These are phyloP conservation scores for Ostreobium quekettii DNA, from an alignment of 139 green algal genomes.

Conservation along the genomic window DNA sequence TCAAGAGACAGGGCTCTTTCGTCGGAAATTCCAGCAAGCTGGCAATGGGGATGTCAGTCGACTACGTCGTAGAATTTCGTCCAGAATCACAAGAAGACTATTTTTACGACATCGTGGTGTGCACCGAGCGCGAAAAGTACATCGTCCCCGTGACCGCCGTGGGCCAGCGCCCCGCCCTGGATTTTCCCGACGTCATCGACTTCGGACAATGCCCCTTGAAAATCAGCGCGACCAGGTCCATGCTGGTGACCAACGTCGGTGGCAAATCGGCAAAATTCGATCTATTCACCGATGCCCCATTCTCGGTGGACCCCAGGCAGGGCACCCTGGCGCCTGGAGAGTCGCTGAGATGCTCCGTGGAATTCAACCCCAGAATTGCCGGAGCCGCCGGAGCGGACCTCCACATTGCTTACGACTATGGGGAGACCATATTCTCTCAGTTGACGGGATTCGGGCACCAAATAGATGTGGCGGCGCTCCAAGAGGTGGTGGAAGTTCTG, in stretches of 20 bases:
- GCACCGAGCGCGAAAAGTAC: constrained; percentile 75
- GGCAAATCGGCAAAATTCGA: constrained; percentile 42
- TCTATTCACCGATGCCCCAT: constrained; percentile 38
- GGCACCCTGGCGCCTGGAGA: constrained; percentile 49
- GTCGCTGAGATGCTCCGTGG: constrained; percentile 40
- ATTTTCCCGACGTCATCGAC: constrained; percentile 57
- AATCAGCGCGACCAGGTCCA: constrained; percentile 24
- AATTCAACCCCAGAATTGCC: constrained; percentile 38
- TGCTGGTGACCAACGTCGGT: constrained; percentile 66
- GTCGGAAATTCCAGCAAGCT: constrained; percentile 48
- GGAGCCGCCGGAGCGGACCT: constrained; percentile 38
- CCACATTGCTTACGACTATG: constrained; percentile 47
- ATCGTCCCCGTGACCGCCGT: constrained; percentile 49
- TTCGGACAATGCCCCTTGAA: constrained; percentile 39
- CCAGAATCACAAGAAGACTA: constrained; percentile 44
- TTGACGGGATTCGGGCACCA: constrained; percentile 41
- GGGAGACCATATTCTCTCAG: constrained; percentile 26
- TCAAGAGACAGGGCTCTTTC: constrained; percentile 24
- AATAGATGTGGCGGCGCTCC: constrained; percentile 47
- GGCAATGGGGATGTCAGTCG: constrained; percentile 67
- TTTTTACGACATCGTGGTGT: constrained; percentile 51
- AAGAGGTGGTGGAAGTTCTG: constrained; percentile 35
- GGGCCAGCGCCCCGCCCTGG: constrained; percentile 43
- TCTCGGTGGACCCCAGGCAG: constrained; percentile 39
- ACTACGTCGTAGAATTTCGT: constrained; percentile 48